These are phyloP conservation scores for Erysimum pusillum DNA, from an alignment of 441 rosid species.

Conservation along the genomic window DNA sequence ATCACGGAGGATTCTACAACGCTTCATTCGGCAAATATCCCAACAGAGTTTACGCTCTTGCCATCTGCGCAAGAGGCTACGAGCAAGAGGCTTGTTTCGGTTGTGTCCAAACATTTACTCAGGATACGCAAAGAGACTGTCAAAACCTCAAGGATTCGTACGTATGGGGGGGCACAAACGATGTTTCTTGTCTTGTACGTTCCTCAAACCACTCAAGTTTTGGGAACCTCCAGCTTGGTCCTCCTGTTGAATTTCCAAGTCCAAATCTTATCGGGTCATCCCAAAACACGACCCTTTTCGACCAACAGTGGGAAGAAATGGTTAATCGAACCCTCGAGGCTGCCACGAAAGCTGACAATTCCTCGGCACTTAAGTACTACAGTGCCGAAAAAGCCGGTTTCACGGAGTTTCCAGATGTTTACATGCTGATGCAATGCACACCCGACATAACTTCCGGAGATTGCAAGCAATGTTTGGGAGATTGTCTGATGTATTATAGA, in stretches of 20 bases:
- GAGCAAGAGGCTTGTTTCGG: conserved; percentile 7
- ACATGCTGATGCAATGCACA: conserved; percentile 49
- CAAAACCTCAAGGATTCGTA: conserved; percentile 23
- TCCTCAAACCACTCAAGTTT: conserved; percentile 35
- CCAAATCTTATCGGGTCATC: background rate
- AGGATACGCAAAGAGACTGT: background rate
- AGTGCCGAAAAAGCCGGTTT: conserved; percentile 24
- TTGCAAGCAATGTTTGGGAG: conserved; percentile 41
- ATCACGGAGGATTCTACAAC: conserved; percentile 42
- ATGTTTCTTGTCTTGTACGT: conserved; percentile 36
- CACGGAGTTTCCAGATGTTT: conserved; percentile 11
- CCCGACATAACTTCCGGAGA: conserved; percentile 40
- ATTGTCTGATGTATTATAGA: background rate
- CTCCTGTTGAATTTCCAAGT: background rate
- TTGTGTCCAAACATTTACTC: background rate
- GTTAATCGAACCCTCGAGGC: conserved; percentile 27
- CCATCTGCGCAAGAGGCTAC: conserved; percentile 35
- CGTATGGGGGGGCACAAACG: conserved; percentile 6
- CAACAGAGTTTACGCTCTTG: conserved; percentile 42
- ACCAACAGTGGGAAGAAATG: conserved; percentile 31
- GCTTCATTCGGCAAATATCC: conserved; percentile 33
- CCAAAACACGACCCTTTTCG: conserved; percentile 27
- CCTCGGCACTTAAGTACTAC: conserved; percentile 41
- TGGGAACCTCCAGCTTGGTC: conserved; percentile 8
- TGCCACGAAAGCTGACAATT: conserved; percentile 2